A percentile compares a stretch with the other conserved stretches of the same genome.
Conservation (phyloP, 176 grass and related monocot genomes). For the Oropetium thomaeum region DNA sequence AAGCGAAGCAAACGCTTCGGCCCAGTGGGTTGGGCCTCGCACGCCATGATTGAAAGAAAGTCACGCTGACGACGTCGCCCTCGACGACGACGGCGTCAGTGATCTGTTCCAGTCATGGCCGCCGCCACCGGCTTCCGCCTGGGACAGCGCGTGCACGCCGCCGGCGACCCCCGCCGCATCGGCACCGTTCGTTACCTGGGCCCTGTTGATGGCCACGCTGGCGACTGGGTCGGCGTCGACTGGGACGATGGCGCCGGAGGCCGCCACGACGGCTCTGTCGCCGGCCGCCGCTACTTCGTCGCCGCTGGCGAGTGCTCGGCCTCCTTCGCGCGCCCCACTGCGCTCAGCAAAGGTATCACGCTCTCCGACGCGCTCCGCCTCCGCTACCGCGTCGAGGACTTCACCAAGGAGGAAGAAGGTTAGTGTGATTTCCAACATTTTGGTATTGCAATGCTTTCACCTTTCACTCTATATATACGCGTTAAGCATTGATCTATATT, state of each 20-base stretch:
- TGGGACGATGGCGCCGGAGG: slow-evolving; percentile 75
- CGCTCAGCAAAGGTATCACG: slow-evolving; percentile 63
- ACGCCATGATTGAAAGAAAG: not conserved
- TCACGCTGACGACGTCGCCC: too few species aligned
- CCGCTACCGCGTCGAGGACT: slow-evolving; percentile 67
- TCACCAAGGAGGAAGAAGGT: slow-evolving; percentile 88
- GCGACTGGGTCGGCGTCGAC: slow-evolving; percentile 81
- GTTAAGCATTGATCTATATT: not conserved
- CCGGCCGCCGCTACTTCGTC: slow-evolving; percentile 57
- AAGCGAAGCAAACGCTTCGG: not conserved
- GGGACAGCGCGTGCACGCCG: slow-evolving; percentile 72
- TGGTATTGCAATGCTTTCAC: not conserved
- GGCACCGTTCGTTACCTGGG: slow-evolving; percentile 78
- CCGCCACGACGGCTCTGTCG: slow-evolving; percentile 67
- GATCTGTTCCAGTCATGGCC: slow-evolving; percentile 5
- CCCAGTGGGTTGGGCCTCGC: not conserved
- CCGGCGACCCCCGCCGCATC: slow-evolving; percentile 50
- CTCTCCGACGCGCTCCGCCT: slow-evolving; percentile 61
- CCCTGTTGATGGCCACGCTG: slow-evolving; percentile 49
- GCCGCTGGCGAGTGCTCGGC: slow-evolving; percentile 49
- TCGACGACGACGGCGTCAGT: not conserved
- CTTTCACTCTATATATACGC: not conserved
- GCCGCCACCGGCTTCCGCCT: slow-evolving; percentile 25
- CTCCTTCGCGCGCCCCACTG: slow-evolving; percentile 66
- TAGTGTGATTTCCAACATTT: not conserved